Evolutionary conservation across 2,329 filamentous ascomycete genomes (phyloP).

Genomic region (Pestalotiopsis sp.): DNA sequence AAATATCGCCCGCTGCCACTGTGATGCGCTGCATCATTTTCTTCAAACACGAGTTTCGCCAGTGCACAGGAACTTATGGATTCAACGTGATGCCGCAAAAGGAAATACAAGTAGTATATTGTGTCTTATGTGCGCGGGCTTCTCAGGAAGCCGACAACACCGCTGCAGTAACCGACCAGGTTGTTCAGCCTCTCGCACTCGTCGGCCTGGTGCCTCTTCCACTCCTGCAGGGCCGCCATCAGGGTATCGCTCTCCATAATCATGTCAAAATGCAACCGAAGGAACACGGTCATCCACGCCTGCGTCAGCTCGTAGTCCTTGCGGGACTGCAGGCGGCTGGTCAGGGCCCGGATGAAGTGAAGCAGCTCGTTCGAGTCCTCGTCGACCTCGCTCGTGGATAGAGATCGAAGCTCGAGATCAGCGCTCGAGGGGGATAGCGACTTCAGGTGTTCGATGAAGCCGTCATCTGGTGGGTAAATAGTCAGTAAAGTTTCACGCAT

Average conservation of each 20-base stretch:
- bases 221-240: constrained; percentile 63
- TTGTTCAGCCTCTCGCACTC: constrained; percentile 73
- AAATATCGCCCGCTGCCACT: not conserved
- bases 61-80: no score
- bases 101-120: not conserved
- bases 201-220: constrained; percentile 72
- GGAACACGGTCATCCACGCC: constrained; percentile 95
- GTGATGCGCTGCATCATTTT: no score
- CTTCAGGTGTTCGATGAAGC: constrained; percentile 79
- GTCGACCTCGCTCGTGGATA: constrained; percentile 53
- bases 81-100: not conserved
- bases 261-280: constrained; percentile 73
- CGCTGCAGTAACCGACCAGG: constrained; percentile 84
- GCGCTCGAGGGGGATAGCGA: constrained; percentile 80
- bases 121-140: constrained; percentile 52
- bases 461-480: constrained; percentile 48
- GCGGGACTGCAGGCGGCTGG: constrained; percentile 65
- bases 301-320: constrained; percentile 93
- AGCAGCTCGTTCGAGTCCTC: constrained; percentile 69
- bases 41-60: no score
- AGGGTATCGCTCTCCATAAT: constrained; percentile 55
- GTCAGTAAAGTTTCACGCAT: not conserved
- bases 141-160: constrained; percentile 81
- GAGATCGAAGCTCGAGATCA: constrained; percentile 87
- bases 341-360: constrained; percentile 81